A percentile compares a stretch with the other conserved stretches of the same genome.
These are phyloP conservation scores for Ascochyta lentis DNA, from an alignment of 2,329 filamentous ascomycete species.

Conservation along the genomic window DNA sequence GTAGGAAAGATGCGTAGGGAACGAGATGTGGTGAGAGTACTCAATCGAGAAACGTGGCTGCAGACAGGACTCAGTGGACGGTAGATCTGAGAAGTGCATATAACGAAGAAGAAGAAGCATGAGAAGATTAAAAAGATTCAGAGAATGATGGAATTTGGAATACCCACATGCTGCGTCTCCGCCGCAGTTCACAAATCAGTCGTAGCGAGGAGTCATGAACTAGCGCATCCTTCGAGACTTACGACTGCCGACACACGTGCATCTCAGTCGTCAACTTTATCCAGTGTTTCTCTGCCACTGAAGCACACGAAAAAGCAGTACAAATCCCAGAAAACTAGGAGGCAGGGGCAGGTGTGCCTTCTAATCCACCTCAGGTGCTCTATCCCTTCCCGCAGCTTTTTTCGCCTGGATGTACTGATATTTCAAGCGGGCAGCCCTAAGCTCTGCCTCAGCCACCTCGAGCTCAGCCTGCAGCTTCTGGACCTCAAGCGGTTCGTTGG, in stretches of 20 bases:
- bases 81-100: no score
- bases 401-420: constrained; percentile 31
- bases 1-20: no score
- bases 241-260: neutral
- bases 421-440: constrained; percentile 33
- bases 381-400: constrained; percentile 9
- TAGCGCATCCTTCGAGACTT: neutral
- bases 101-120: no score
- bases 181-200: no score
- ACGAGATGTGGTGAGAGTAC: no score
- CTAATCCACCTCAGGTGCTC: neutral
- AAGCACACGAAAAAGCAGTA: neutral
- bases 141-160: no score
- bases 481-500: constrained; percentile 29
- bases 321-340: neutral
- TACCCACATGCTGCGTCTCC: no score
- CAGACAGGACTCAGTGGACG: no score
- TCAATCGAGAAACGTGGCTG: no score
- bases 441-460: constrained; percentile 43
- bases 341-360: neutral
- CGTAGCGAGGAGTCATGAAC: neutral
- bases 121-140: no score
- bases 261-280: neutral
- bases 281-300: neutral
- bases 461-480: constrained; percentile 39